Evolutionary conservation across 495 filamentous ascomycete species (phyloP).

Genomic region (Penicillium longicatenatum): DNA sequence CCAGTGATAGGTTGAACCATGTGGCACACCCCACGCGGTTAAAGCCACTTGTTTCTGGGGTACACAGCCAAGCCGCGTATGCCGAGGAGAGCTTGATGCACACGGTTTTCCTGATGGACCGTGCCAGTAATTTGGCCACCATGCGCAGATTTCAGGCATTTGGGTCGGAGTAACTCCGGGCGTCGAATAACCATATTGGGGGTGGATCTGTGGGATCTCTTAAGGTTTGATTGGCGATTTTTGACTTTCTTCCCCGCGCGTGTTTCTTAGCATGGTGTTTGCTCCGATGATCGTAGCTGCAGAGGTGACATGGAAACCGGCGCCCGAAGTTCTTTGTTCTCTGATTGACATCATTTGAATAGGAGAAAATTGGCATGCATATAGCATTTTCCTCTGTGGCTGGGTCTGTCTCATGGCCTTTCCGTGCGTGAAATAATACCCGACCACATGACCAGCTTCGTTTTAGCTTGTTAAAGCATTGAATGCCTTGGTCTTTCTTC

Average conservation of each 20-base stretch:
- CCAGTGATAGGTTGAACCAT: not conserved
- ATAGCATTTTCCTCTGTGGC: not conserved
- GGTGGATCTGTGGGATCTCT: not conserved
- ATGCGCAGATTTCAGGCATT: too few species aligned
- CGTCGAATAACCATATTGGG: too few species aligned
- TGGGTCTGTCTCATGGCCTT: not conserved
- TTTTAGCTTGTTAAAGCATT: too few species aligned
- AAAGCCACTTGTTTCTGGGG: not conserved
- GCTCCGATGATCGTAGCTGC: not conserved
- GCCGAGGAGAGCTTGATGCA: not conserved
- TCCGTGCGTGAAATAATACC: too few species aligned
- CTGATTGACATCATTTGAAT: not conserved
- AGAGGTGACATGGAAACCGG: not conserved
- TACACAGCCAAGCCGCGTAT: not conserved
- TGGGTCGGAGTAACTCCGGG: not conserved
- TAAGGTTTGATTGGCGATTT: not conserved
- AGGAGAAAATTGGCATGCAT: not conserved
- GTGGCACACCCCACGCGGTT: not conserved
- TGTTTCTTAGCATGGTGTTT: constrained; percentile 10
- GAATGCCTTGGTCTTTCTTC: too few species aligned
- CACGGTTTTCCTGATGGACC: not conserved
- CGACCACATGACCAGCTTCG: too few species aligned
- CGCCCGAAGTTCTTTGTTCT: not conserved
- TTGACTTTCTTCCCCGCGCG: not conserved
- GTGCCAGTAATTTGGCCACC: not conserved